These are phyloP conservation scores for Sarocladium kiliense DNA, from an alignment of 2,329 filamentous ascomycete species.

Conservation along the genomic window DNA sequence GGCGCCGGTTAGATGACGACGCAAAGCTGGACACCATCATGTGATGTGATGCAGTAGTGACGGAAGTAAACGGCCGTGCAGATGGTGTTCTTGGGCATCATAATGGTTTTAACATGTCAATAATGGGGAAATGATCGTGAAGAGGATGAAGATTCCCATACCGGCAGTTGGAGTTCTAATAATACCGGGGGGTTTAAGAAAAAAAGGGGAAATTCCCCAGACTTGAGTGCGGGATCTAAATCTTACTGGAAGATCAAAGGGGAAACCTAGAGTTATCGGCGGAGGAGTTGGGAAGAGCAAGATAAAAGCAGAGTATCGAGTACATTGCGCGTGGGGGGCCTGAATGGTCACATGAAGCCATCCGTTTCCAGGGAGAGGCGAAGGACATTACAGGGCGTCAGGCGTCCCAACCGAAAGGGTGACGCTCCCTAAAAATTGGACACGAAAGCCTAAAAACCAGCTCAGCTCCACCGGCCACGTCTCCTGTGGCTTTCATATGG, in stretches of 20 bases:
- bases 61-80: not conserved
- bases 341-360: not conserved
- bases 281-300: no score
- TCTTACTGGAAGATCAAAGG: not conserved
- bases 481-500: not conserved
- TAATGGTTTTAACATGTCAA: not conserved
- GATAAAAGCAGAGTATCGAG: not conserved
- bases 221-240: slow-evolving; percentile 1
- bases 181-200: not conserved
- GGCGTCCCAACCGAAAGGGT: not conserved
- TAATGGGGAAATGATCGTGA: no score
- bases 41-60: not conserved
- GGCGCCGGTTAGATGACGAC: not conserved
- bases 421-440: not conserved
- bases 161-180: not conserved
- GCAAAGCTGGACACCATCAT: not conserved
- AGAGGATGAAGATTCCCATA: not conserved
- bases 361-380: not conserved
- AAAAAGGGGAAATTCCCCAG: slow-evolving; percentile 2
- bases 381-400: not conserved
- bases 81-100: not conserved
- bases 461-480: slow-evolving; percentile 1
- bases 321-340: not conserved
- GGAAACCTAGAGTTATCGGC: not conserved
- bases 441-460: not conserved